These are phyloP conservation scores for Coleophoma eucalyptorum DNA, from an alignment of 2,329 filamentous ascomycete species.

Conservation along the genomic window DNA sequence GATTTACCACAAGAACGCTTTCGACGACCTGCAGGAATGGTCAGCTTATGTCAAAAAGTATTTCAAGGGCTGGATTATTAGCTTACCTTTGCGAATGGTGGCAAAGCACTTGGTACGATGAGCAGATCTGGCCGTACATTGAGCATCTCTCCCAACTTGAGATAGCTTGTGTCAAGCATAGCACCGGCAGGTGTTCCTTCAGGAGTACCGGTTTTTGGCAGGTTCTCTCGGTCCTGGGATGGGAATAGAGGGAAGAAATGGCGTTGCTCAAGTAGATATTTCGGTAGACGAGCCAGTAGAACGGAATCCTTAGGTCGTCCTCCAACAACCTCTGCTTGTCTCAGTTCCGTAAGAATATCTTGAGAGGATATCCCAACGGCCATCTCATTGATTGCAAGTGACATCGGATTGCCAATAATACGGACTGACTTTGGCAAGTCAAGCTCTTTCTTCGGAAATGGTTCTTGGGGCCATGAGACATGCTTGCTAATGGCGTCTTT, in stretches of 20 bases:
- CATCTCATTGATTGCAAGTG: constrained; percentile 81
- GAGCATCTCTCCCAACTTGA: constrained; percentile 89
- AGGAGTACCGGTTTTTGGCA: constrained; percentile 61
- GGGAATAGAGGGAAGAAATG: constrained; percentile 92
- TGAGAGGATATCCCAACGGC: constrained; percentile 78
- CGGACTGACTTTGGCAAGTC: constrained; percentile 73
- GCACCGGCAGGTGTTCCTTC: constrained; percentile 65
- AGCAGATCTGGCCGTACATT: constrained; percentile 82
- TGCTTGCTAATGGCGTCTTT: constrained; percentile 80
- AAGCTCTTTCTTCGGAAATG: constrained; percentile 65
- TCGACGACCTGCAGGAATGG: constrained; percentile 68
- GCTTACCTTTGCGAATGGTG: constrained; percentile 81
- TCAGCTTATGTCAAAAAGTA: too few relatives aligned
- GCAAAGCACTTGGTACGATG: constrained; percentile 76
- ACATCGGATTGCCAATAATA: constrained; percentile 88
- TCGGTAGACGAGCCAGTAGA: constrained; percentile 58
- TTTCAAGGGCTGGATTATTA: neutral
- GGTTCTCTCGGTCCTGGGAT: constrained; percentile 62
- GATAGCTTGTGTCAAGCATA: constrained; percentile 76
- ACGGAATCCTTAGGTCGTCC: constrained; percentile 44
- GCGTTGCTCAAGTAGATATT: constrained; percentile 81
- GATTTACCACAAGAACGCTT: constrained; percentile 86
- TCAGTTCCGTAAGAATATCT: constrained; percentile 79
- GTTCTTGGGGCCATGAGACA: constrained; percentile 81
- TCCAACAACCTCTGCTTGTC: constrained; percentile 65